Percentiles rank a stretch among this genome's conserved stretches.
These are phyloP conservation scores for Blastosporella zonata DNA, from an alignment of 1,284 basidiomycete genomes.

Conservation along the genomic window DNA sequence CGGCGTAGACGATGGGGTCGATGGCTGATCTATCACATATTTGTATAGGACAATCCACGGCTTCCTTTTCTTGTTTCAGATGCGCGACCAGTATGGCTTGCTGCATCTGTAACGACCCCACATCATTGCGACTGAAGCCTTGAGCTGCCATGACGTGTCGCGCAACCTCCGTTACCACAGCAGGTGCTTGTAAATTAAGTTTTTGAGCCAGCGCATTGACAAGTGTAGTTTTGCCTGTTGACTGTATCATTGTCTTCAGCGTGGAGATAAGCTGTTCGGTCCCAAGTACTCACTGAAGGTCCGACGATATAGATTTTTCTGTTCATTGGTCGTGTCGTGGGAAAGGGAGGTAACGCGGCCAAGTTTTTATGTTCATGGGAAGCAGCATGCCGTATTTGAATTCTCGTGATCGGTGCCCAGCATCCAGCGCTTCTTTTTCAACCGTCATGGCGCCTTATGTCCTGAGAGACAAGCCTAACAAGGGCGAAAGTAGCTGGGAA, in stretches of 20 bases:
- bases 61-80: constrained; percentile 39
- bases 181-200: constrained; percentile 33
- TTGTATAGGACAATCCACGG: constrained; percentile 28
- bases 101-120: constrained; percentile 56
- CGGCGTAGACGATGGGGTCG: constrained; percentile 60
- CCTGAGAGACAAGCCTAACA: constrained; percentile 40
- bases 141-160: constrained; percentile 48
- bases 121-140: constrained; percentile 50
- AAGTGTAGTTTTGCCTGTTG: constrained; percentile 64
- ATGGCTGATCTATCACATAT: constrained; percentile 63
- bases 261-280: not conserved
- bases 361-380: constrained; percentile 15
- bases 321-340: constrained; percentile 13
- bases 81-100: constrained; percentile 56
- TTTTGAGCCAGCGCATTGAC: constrained; percentile 47
- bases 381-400: constrained; percentile 2
- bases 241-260: constrained; percentile 26
- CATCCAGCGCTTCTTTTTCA: constrained; percentile 5
- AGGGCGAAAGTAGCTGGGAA: constrained; percentile 49
- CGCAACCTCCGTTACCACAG: constrained; percentile 58
- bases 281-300: constrained; percentile 40
- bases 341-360: constrained; percentile 5
- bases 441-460: constrained; percentile 33
- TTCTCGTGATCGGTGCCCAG: constrained; percentile 15
- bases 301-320: constrained; percentile 45